Evolutionary conservation across 169 alveolate genomes (phyloP).

Genomic region (Ichthyophthirius multifiliis): DNA sequence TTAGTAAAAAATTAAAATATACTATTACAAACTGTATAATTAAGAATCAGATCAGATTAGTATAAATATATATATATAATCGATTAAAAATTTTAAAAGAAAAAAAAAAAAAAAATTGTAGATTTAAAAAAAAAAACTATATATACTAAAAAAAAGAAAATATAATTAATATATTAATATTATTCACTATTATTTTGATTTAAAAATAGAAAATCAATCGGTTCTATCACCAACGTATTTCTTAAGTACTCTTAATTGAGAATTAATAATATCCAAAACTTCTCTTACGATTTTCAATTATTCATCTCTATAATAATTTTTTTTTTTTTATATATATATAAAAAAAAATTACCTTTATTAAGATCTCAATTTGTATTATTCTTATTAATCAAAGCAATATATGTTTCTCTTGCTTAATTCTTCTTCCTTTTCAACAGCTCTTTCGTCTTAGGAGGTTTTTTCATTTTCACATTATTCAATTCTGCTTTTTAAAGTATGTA

Average conservation of each 20-base stretch:
- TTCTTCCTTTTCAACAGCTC: not conserved
- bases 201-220: too few relatives aligned
- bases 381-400: not conserved
- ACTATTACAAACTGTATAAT: too few relatives aligned
- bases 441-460: not conserved
- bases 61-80: too few relatives aligned
- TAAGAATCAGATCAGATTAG: too few relatives aligned
- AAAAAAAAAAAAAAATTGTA: too few relatives aligned
- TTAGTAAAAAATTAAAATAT: too few relatives aligned
- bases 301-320: not conserved
- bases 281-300: not conserved
- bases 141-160: too few relatives aligned
- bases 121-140: too few relatives aligned
- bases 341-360: not conserved
- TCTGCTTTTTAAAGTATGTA: not conserved
- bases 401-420: not conserved
- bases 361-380: not conserved
- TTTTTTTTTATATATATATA: not conserved
- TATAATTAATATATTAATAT: too few relatives aligned
- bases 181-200: too few relatives aligned
- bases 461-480: not conserved
- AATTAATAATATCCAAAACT: not conserved
- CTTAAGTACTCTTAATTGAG: not conserved
- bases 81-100: too few relatives aligned
- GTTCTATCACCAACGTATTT: not conserved